Conservation (phyloP, 306 rosid genomes). For the Echinosophora koreensis region DNA sequence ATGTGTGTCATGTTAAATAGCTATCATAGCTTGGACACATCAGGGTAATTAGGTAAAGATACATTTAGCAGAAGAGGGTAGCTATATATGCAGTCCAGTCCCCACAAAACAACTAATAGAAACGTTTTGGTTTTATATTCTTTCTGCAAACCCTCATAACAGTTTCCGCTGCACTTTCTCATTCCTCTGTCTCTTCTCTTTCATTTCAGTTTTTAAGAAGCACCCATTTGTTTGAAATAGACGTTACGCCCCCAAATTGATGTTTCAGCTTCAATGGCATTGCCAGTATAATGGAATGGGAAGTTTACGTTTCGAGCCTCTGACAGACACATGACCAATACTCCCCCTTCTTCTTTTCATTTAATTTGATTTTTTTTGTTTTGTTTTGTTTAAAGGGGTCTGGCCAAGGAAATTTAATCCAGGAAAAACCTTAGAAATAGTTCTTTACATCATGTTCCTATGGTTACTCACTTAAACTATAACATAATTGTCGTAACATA, state of each 20-base stretch:
- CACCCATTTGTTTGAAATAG: constrained; percentile 55
- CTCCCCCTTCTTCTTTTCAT: background rate
- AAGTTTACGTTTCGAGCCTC: constrained; percentile 27
- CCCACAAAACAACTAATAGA: constrained; percentile 44
- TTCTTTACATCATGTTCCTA: too few relatives aligned
- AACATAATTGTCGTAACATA: too few relatives aligned
- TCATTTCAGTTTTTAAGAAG: constrained; percentile 49
- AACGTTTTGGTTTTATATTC: constrained; percentile 55
- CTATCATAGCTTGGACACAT: constrained; percentile 47
- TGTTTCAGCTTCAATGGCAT: constrained; percentile 29
- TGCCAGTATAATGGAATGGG: constrained; percentile 28
- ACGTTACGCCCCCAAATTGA: constrained; percentile 55
- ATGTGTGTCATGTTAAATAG: constrained; percentile 42
- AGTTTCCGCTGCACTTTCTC: constrained; percentile 47
- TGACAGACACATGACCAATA: constrained; percentile 47
- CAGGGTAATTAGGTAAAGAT: constrained; percentile 25
- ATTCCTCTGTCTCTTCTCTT: constrained; percentile 58
- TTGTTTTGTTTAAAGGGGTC: background rate
- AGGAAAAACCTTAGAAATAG: too few relatives aligned
- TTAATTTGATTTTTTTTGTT: too few relatives aligned
- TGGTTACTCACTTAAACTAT: too few relatives aligned
- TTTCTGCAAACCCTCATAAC: constrained; percentile 46
- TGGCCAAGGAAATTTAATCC: constrained; percentile 1
- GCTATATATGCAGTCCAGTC: constrained; percentile 41
- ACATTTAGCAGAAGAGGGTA: background rate